phyloP scores from a whole-genome alignment of 345 rosid genomes.

The Syzygium jambos region DNA sequence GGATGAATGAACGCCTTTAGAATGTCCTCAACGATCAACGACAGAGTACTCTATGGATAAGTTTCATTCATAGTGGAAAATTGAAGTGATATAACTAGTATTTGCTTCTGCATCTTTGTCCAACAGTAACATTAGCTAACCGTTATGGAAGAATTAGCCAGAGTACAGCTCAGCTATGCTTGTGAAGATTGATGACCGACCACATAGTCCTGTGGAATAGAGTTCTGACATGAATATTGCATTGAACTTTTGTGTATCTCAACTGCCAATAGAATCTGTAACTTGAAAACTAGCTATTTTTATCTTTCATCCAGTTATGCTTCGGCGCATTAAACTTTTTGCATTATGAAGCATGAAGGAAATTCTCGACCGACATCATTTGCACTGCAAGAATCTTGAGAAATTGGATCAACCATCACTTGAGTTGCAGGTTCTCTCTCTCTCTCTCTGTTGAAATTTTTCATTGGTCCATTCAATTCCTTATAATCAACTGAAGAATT shows the following conservation, averaged over 20 bases:
- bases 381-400: conserved; percentile 81
- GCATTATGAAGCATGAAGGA: conserved; percentile 60
- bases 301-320: not conserved
- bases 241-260: not conserved
- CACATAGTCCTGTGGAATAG: not conserved
- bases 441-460: no score
- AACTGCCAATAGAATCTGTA: not conserved
- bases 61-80: not conserved
- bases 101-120: not conserved
- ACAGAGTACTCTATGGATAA: not conserved
- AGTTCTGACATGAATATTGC: not conserved
- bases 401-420: conserved; percentile 79
- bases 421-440: conserved; percentile 56
- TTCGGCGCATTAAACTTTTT: not conserved
- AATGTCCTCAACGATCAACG: not conserved
- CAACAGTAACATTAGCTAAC: not conserved
- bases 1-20: not conserved
- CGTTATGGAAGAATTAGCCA: not conserved
- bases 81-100: not conserved
- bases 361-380: conserved; percentile 59
- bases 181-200: not conserved
- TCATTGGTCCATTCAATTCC: not conserved
- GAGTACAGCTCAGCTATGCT: not conserved
- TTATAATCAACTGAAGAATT: not conserved
- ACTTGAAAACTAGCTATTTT: not conserved